A percentile compares a stretch with the other conserved stretches of the same genome.
phyloP scores from a whole-genome alignment of 208 protist genomes.

The Leishmania aethiopica region DNA sequence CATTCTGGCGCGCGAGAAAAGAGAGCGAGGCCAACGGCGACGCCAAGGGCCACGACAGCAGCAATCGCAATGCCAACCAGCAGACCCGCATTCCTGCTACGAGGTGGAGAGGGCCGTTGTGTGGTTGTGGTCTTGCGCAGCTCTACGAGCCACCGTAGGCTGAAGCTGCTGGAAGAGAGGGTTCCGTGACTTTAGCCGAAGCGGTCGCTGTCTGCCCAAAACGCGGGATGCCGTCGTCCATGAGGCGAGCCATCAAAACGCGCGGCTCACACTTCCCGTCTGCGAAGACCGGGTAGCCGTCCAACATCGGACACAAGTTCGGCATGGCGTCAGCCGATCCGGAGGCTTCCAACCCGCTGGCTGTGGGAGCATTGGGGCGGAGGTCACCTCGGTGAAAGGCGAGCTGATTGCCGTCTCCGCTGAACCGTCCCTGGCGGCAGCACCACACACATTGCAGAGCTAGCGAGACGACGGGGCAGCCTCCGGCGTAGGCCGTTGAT shows the following conservation, averaged over 20 bases:
- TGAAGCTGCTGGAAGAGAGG: not conserved
- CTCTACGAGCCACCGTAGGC: not conserved
- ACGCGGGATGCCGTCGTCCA: too few species aligned
- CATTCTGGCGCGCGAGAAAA: not conserved
- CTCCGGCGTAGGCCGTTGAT: constrained; percentile 8
- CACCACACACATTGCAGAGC: constrained; percentile 31
- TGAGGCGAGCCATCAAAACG: too few species aligned
- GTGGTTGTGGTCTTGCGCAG: constrained; percentile 10
- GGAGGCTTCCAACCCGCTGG: constrained; percentile 6
- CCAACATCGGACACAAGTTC: constrained; percentile 4
- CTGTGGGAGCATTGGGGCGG: not conserved
- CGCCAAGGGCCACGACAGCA: constrained; percentile 2
- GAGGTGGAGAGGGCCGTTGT: not conserved
- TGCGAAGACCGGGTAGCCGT: too few species aligned
- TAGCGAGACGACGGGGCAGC: constrained; percentile 12
- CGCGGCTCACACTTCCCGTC: too few species aligned
- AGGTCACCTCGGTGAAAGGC: constrained; percentile 31
- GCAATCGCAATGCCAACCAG: constrained; percentile 19
- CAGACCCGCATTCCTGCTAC: not conserved
- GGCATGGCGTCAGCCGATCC: not conserved
- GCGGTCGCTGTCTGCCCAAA: too few species aligned
- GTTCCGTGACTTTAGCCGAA: too few species aligned
- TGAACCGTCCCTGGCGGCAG: constrained; percentile 27
- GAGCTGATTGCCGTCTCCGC: not conserved
- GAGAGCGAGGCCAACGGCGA: not conserved